Evolutionary conservation across 768 basidiomycete species (phyloP).

Genomic region (Mycena vulgaris): DNA sequence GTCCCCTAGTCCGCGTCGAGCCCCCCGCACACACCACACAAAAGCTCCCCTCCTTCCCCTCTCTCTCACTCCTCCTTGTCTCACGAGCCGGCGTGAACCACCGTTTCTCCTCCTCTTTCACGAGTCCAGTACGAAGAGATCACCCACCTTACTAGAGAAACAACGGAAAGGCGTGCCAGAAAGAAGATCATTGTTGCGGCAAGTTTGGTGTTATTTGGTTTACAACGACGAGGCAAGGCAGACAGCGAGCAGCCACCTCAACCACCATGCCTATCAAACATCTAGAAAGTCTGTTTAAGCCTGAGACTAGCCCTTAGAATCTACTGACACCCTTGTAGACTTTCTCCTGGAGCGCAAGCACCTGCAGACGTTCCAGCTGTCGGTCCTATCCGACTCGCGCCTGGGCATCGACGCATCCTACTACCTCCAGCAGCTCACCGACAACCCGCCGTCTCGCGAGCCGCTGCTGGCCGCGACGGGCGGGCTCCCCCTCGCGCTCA

Average conservation of each 20-base stretch:
- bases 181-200: background rate
- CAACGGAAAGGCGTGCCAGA: too few species aligned
- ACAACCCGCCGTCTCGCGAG: slow-evolving; percentile 85
- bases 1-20: too few species aligned
- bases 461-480: slow-evolving; percentile 95
- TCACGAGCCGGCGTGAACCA: too few species aligned
- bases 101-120: too few species aligned
- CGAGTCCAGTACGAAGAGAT: too few species aligned
- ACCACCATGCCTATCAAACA: slow-evolving; percentile 87
- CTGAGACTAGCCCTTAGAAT: slow-evolving; percentile 22
- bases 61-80: too few species aligned
- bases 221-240: background rate
- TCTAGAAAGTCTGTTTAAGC: slow-evolving; percentile 75
- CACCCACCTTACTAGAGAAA: too few species aligned
- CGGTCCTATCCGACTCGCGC: slow-evolving; percentile 89
- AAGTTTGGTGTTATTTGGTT: slow-evolving; percentile 10
- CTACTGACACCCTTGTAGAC: slow-evolving; percentile 60
- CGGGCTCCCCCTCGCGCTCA: slow-evolving; percentile 92
- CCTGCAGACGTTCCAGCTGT: slow-evolving; percentile 84
- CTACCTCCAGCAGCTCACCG: slow-evolving; percentile 87
- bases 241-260: background rate
- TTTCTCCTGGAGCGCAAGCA: slow-evolving; percentile 93
- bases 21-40: too few species aligned
- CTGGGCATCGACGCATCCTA: slow-evolving; percentile 97
- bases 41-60: too few species aligned